Percentiles rank a stretch among this genome's conserved stretches.
These are phyloP conservation scores for Cladosporium sp. DNA, from an alignment of 2,329 filamentous ascomycete genomes.

Conservation along the genomic window DNA sequence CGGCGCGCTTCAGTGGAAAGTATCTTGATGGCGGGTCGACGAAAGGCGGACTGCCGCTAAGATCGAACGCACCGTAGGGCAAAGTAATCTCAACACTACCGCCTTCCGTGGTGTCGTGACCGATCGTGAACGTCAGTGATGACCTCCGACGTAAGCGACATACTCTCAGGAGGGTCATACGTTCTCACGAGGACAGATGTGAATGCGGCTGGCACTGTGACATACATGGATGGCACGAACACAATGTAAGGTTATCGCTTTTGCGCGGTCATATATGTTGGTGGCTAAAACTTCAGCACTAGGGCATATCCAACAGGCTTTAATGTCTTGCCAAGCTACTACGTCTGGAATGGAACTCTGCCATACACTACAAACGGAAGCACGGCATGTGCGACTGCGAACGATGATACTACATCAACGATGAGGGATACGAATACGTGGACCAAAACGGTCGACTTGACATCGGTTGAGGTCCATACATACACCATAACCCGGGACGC, in stretches of 20 bases:
- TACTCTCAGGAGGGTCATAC: neutral
- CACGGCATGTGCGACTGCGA: neutral
- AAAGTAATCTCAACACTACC: slow-evolving; percentile 27
- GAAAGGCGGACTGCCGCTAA: slow-evolving; percentile 26
- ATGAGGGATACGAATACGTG: neutral
- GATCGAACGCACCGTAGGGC: slow-evolving; percentile 36
- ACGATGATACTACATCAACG: neutral
- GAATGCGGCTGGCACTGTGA: slow-evolving; percentile 16
- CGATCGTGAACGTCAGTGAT: slow-evolving; percentile 38
- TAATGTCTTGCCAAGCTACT: neutral
- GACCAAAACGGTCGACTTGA: neutral
- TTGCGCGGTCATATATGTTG: neutral
- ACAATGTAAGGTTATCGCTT: neutral
- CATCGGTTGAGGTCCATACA: neutral
- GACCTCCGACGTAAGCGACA: neutral
- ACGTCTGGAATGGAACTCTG: neutral
- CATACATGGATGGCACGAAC: neutral
- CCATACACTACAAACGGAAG: neutral
- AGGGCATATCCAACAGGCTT: neutral
- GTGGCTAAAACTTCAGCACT: neutral
- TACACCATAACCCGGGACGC: neutral
- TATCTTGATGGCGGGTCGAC: slow-evolving; percentile 23
- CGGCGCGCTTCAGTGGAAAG: slow-evolving; percentile 31
- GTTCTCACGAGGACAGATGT: slow-evolving; percentile 17
- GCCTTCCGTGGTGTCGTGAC: slow-evolving; percentile 12